A percentile compares a stretch with the other conserved stretches of the same genome.
Conservation (phyloP, 306 rosid species). For the Oxytropis ochrocephala region DNA sequence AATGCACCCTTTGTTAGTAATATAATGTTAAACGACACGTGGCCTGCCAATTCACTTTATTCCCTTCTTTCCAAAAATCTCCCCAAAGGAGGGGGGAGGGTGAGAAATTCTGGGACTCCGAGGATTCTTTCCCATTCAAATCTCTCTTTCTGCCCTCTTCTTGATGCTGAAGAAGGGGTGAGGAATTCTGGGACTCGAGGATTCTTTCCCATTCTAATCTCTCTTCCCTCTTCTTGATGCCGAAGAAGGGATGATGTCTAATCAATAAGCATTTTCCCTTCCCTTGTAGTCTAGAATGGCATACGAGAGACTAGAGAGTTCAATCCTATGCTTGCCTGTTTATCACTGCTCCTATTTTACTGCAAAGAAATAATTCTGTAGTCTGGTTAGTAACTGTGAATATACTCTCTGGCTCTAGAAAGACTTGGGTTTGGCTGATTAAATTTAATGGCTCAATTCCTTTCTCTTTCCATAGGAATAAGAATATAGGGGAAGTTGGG, state of each 20-base stretch:
- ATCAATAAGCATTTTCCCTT: neutral
- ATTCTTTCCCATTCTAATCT: neutral
- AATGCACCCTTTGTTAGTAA: neutral
- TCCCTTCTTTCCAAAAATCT: neutral
- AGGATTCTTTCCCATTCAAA: neutral
- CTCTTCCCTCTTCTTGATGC: neutral
- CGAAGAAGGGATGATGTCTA: neutral
- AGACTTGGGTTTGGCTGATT: neutral
- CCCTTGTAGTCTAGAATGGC: no score
- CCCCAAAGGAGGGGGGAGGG: neutral
- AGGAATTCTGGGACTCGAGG: neutral
- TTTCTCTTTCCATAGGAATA: neutral
- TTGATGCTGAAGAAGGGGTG: neutral
- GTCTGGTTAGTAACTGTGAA: no score
- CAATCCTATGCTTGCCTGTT: neutral
- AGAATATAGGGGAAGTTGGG: no score
- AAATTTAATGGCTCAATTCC: neutral
- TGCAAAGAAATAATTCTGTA: no score
- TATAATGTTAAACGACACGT: no score
- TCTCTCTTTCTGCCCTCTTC: neutral
- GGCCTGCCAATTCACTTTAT: neutral
- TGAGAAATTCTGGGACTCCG: neutral
- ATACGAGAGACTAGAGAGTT: no score
- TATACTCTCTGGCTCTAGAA: neutral
- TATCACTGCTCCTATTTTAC: neutral